Conservation (phyloP, 2,329 filamentous ascomycete genomes). For the Colletotrichum musicola region DNA sequence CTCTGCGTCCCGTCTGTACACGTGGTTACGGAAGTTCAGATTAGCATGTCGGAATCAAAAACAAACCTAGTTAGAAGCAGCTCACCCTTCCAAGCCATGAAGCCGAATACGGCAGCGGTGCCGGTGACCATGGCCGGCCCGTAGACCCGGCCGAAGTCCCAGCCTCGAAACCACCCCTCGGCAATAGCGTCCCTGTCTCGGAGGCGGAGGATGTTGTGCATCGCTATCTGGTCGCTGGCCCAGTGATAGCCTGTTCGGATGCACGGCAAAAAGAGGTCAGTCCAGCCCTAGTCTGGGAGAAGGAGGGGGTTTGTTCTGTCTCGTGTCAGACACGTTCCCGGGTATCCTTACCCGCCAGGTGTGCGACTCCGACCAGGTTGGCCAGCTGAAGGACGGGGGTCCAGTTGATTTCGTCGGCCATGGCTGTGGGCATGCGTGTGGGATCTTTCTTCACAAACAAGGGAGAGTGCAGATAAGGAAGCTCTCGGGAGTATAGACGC, state of each 20-base stretch:
- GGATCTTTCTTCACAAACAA: background rate
- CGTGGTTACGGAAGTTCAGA: too few relatives aligned
- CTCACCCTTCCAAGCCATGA: constrained; percentile 25
- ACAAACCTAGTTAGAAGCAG: background rate
- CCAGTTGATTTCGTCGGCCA: background rate
- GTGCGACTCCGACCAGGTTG: background rate
- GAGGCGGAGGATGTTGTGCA: background rate
- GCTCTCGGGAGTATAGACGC: too few relatives aligned
- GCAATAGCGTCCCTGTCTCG: background rate
- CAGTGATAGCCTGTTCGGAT: background rate
- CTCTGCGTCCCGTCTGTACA: background rate
- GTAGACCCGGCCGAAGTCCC: constrained; percentile 9
- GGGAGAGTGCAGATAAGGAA: too few relatives aligned
- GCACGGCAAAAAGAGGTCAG: background rate
- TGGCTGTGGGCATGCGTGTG: background rate
- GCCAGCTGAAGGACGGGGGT: background rate
- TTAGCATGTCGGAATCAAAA: too few relatives aligned
- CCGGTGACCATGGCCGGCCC: constrained; percentile 11
- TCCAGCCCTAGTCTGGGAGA: background rate
- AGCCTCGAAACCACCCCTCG: background rate
- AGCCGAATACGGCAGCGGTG: constrained; percentile 5
- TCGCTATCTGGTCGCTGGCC: background rate
- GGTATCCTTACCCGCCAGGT: background rate
- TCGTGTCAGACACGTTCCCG: too few relatives aligned
- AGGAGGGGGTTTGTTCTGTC: too few relatives aligned